Base-by-base conservation (phyloP, 208 protist species). In the Trypanosoma mega region DNA sequence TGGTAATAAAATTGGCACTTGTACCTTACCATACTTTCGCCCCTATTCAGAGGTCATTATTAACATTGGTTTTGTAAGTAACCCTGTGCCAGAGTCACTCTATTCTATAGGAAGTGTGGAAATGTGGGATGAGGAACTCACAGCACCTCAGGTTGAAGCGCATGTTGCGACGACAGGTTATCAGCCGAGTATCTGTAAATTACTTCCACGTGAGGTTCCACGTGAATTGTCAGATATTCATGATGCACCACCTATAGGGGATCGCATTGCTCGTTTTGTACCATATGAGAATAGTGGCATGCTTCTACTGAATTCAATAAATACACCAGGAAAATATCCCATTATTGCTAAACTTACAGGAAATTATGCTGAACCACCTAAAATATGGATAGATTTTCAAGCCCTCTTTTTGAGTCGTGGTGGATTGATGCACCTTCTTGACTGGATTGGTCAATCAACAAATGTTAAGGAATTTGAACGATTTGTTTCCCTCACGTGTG, bases 111-210 rank as follows among this genome's bases (percentile, higher is more conserved):
- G 89, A 9, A 74, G 80, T 24, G 72, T 93, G 18, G 50, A 55
- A 14, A 14, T 96, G 3, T 96, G 84, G 83, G 82, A 80, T 21
- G 71, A 85, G 34, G 78, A 87, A 56, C 70, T 96, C 36, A 87
- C 65, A 21, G 43, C 43, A 18, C 49, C 69, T 3, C 81, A 96
- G 64, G 80, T 96, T 26, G 78, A 89, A 63, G 82, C 81, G 20
- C 68, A 85, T 53, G 24, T 86, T 11, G 82, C 80, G 12, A 55
- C 18, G 21, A 55, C 27, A 46, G 55, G 39, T 23, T 54, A 72
- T 59, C 46, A 61, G n/a, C 56, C 41, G 44, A 55, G 63, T 39
- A 14, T 73, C 11, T 58, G 64, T 3, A 89, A 87, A 66, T 75
- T 93, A 9, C 43, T 75, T n/a, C 63, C 67, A 16, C 70, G 68